Percentiles rank a stretch among this genome's conserved stretches.
Evolutionary conservation across 768 basidiomycete genomes (phyloP).

Genomic region (Cystobasidium onofrii): DNA sequence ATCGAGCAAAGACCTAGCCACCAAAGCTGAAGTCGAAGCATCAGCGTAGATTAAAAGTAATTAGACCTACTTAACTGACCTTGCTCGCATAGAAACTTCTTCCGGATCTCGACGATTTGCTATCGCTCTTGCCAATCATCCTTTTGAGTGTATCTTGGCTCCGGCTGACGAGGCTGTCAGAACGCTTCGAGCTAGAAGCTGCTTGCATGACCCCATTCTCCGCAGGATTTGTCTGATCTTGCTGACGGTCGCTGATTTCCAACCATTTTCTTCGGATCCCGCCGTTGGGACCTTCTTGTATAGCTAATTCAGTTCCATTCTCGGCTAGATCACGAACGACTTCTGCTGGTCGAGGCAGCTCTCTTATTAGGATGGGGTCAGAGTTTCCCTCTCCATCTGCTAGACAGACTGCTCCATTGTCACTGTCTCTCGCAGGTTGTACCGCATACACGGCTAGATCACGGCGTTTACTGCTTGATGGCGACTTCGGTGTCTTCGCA

Average conservation of each 20-base stretch:
- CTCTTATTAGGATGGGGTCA: not conserved
- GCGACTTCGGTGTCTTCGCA: not conserved
- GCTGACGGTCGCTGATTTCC: not conserved
- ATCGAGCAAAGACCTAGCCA: slow-evolving; percentile 82
- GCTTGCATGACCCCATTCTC: not conserved
- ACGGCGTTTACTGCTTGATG: not conserved
- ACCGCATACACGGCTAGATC: not conserved
- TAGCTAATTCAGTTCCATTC: not conserved
- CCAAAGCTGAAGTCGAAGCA: slow-evolving; percentile 49
- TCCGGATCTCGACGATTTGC: not conserved
- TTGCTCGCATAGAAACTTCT: not conserved
- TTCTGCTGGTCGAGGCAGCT: not conserved
- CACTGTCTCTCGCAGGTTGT: not conserved
- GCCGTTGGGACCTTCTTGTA: not conserved
- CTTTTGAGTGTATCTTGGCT: not conserved
- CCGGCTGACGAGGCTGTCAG: not conserved
- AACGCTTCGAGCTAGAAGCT: not conserved
- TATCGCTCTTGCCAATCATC: not conserved
- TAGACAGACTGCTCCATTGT: not conserved
- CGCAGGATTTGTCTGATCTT: not conserved
- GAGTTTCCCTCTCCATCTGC: not conserved
- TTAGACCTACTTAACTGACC: not conserved
- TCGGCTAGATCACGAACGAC: slow-evolving; percentile 7
- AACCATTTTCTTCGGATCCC: not conserved
- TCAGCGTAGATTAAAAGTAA: slow-evolving; percentile 59